Percentiles rank a stretch among this genome's conserved stretches.
Conservation (phyloP, 768 basidiomycete species). For the Suillus clintonianus region DNA sequence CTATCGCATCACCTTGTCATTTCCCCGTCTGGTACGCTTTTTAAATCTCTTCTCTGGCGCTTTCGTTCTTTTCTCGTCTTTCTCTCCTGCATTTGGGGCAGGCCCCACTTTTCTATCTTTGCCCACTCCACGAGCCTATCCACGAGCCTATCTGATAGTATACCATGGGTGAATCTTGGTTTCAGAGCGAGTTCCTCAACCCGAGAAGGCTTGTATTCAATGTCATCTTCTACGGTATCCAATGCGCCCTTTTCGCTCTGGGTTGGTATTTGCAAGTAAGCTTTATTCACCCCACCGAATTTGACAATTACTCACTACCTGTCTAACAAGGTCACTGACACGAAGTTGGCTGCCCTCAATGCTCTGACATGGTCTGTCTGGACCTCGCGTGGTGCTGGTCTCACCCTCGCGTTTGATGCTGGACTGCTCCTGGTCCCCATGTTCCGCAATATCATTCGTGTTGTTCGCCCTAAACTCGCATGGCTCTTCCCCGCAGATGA, state of each 20-base stretch:
- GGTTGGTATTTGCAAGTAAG: constrained; percentile 88
- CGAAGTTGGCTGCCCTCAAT: constrained; percentile 73
- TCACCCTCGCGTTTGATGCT: constrained; percentile 86
- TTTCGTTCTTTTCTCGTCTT: neutral
- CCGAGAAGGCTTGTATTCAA: constrained; percentile 72
- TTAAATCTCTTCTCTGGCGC: neutral
- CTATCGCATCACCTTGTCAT: constrained; percentile 4
- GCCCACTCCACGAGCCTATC: too few relatives aligned
- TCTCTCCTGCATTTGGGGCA: constrained; percentile 3
- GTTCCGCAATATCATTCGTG: constrained; percentile 84
- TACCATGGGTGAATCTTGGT: constrained; percentile 72
- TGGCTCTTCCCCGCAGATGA: constrained; percentile 92
- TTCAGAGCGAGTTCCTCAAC: constrained; percentile 66
- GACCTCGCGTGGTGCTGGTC: constrained; percentile 88
- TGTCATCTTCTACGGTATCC: constrained; percentile 77
- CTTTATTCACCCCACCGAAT: constrained; percentile 1
- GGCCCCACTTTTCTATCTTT: constrained; percentile 7
- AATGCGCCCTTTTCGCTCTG: constrained; percentile 73
- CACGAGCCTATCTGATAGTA: neutral
- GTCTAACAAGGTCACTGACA: constrained; percentile 59
- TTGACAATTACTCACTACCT: neutral
- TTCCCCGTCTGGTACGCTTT: neutral
- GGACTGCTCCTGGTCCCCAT: constrained; percentile 86
- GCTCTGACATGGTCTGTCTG: constrained; percentile 82
- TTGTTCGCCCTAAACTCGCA: constrained; percentile 77